Base-by-base conservation (phyloP, 1,284 basidiomycete species). In the Cutaneotrichosporon mucoides region DNA sequence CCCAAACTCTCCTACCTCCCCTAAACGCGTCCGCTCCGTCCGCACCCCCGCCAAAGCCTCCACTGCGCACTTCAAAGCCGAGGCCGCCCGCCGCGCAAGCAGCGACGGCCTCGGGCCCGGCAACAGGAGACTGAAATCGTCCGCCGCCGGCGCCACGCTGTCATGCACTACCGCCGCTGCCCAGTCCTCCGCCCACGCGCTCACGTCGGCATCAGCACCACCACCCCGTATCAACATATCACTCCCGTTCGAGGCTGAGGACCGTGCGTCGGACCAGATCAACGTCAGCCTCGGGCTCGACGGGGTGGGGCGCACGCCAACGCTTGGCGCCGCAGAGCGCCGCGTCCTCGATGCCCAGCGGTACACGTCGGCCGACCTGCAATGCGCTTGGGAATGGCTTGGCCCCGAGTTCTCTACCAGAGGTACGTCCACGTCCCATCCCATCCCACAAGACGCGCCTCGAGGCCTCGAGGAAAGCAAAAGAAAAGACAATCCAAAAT, bases 371-470 rank as follows among this genome's bases (percentile, higher is more conserved):
- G 66, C 64, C 11, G 71, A 73, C 44, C 62, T 72, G 6, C 60
- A 53, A 46, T 49, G 59, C 5, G 69, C 63, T 9, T 73, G 71
- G 72, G 65, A 67, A n/a, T 60, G 65, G 47, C 61, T 75, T 15
- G 72, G 72, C 2, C 55, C 62, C 12, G 68, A 66, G n/a, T 59
- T 75, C 34, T 63, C 46, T 46, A 60, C 65, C 34, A 60, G 58
- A 43, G 70, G 73, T 76, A 41, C 5, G 46, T 40, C 38, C 12
- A 24, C 24, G 24, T 40, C 38, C 57, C 56, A 69, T 65, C 37
- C 34, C 24, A 24, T 24, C 24, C 24, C 24, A 24, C 24, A 24
- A 24, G 24, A 24, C 24, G 24, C 24, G 24, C 24, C 24, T 24
- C 24, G 24, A 24, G 24, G 24, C 24, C 24, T 24, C 24, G 24